phyloP scores from a whole-genome alignment of 306 rosid genomes.

The Sechiopsis laciniata region DNA sequence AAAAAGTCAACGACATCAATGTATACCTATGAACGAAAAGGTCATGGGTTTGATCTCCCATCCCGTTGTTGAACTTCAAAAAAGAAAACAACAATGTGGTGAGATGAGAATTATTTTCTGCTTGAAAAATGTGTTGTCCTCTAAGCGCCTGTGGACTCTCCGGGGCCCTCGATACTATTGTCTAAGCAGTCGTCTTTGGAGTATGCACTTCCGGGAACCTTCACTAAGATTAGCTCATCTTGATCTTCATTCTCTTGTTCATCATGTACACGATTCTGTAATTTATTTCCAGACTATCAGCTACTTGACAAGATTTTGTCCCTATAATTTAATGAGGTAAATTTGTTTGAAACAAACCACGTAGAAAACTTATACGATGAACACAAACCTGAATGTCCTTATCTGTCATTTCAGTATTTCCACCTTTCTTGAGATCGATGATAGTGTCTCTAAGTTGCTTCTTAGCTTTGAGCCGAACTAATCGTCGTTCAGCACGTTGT shows the following conservation, averaged over 20 bases:
- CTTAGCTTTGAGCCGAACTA: slow-evolving; percentile 57
- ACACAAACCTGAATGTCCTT: slow-evolving; percentile 38
- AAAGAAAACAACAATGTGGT: no score
- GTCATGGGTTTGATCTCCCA: no score
- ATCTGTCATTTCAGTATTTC: slow-evolving; percentile 23
- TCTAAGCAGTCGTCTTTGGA: slow-evolving; percentile 31
- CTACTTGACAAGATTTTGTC: neutral
- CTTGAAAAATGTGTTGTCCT: neutral
- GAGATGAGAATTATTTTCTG: neutral
- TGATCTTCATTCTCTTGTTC: slow-evolving; percentile 34
- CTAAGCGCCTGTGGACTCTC: slow-evolving; percentile 20
- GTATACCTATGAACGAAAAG: no score
- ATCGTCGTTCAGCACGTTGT: slow-evolving; percentile 72
- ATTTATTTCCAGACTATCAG: slow-evolving; percentile 15
- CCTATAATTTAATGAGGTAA: neutral
- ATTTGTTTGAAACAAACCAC: neutral
- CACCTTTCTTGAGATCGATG: slow-evolving; percentile 35
- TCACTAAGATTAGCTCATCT: slow-evolving; percentile 45
- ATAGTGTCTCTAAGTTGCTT: slow-evolving; percentile 61
- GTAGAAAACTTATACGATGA: neutral
- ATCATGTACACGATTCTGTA: slow-evolving; percentile 39
- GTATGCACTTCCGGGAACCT: slow-evolving; percentile 93
- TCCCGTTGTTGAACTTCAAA: no score
- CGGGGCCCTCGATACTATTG: slow-evolving; percentile 27
- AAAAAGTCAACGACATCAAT: no score